These are phyloP conservation scores for Cystobasidiopsis lactophilus DNA, from an alignment of 768 basidiomycete genomes.

Conservation along the genomic window DNA sequence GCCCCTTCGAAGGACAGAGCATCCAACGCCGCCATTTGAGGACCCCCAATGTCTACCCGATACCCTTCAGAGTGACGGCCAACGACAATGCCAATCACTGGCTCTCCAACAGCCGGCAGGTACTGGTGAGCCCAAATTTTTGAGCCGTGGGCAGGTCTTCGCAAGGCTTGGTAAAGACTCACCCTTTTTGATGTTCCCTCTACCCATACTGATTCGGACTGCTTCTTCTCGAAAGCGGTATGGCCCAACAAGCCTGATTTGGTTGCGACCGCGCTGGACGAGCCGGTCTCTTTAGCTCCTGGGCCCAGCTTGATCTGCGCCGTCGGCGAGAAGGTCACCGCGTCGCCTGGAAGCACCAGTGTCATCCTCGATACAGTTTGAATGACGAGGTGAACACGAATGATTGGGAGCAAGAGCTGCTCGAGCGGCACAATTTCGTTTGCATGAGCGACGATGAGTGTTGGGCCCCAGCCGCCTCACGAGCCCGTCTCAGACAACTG, in stretches of 20 bases:
- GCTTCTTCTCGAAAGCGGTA: neutral
- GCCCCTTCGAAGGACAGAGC: slow-evolving; percentile 88
- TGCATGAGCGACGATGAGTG: no score
- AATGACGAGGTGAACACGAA: no score
- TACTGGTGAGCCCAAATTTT: slow-evolving; percentile 38
- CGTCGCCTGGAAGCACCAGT: neutral
- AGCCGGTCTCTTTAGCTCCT: neutral
- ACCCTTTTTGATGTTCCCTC: neutral
- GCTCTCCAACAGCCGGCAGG: slow-evolving; percentile 68
- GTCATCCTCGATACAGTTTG: no score
- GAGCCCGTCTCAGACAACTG: no score
- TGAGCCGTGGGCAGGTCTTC: neutral
- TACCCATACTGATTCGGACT: neutral
- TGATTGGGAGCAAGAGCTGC: no score
- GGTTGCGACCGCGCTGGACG: neutral
- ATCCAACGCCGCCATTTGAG: slow-evolving; percentile 65
- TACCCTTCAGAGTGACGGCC: slow-evolving; percentile 69
- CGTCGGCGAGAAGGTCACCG: neutral
- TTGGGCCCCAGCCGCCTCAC: no score
- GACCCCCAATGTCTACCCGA: slow-evolving; percentile 78
- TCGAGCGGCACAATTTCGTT: no score
- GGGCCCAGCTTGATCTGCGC: neutral
- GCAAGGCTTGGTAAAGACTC: neutral
- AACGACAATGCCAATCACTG: slow-evolving; percentile 60
- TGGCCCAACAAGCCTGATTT: neutral